phyloP scores from a whole-genome alignment of 345 rosid species.

The Boechera retrofracta region DNA sequence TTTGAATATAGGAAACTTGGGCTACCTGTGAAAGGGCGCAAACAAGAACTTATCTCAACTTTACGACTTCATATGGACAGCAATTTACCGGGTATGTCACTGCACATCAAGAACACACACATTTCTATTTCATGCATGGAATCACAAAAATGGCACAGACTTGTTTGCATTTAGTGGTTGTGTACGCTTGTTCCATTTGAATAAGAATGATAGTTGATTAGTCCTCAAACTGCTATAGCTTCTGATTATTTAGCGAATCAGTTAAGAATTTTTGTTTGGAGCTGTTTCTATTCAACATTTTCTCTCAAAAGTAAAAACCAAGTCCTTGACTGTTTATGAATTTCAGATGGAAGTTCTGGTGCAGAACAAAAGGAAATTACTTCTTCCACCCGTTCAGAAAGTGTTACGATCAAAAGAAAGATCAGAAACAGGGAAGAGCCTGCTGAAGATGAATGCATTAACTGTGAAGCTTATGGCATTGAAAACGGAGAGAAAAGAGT shows the following conservation, averaged over 20 bases:
- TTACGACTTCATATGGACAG: conserved; percentile 58
- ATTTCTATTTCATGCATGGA: background rate
- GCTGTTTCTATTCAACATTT: background rate
- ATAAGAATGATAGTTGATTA: background rate
- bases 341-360: conserved; percentile 55
- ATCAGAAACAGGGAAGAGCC: conserved; percentile 40
- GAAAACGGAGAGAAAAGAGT: conserved; percentile 49
- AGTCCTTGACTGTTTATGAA: conserved; percentile 8
- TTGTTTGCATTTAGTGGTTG: conserved; percentile 14
- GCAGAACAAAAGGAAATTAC: conserved; percentile 41
- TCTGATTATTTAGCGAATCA: background rate
- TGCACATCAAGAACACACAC: conserved; percentile 12
- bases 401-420: conserved; percentile 45
- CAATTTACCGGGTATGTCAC: conserved; percentile 54
- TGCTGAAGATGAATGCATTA: conserved; percentile 37
- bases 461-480: conserved; percentile 47
- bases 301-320: background rate
- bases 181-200: conserved; percentile 3
- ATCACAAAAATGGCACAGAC: background rate
- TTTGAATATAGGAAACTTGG: conserved; percentile 66
- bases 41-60: conserved; percentile 72
- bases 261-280: conserved; percentile 1
- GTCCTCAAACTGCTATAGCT: background rate
- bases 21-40: conserved; percentile 74
- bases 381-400: conserved; percentile 40